Base-by-base conservation (phyloP, 176 grass and related monocot species). In the Olyra latifolia region DNA sequence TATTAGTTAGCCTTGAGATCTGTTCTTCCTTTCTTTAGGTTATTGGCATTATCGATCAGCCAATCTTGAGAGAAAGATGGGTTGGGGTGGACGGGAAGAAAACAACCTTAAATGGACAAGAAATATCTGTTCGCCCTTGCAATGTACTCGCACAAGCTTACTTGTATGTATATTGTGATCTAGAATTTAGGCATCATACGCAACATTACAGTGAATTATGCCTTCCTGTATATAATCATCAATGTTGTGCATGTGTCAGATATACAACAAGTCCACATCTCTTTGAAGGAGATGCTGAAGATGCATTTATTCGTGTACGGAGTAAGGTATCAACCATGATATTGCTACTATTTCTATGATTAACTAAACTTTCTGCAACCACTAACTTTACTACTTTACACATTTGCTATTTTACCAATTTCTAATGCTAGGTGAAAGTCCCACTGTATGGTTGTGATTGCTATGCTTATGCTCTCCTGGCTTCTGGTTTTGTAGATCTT, bases 371-470 rank as follows among this genome's bases (percentile, higher is more conserved):
- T 59, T 10, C 45, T 74, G 14, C 29, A 54, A 28, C 28, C 0
- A 5, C 63, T 39, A 40, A 52, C 7, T 16, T 53, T 77, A 40
- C 19, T 58, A 45, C 19, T 22, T 63, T 79, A 74, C 74, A 67
- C 17, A 50, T 50, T 75, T 76, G 38, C 70, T 69, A 27, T 81
- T 64, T 64, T 46, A 16, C 19, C 48, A 13, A 11, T 80, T 77
- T 89, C 8, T 82, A 9, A 62, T 91, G 43, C 84, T 54, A 98
- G 92, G 90, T 95, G 42, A 98, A 98, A 89, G 95, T 95, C 38
- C 95, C 90, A 85, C 71, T 95, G 12, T 98, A 98, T 83, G 95
- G 95, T 41, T 98, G 95, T 66, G 95, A 98, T 94, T 98, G 95
- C 50, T 98, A 98, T 59, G 92, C 95, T 64, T 98, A 98, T 76